Conservation (phyloP, 2,329 filamentous ascomycete species). For the Pleoardoris graminearum region DNA sequence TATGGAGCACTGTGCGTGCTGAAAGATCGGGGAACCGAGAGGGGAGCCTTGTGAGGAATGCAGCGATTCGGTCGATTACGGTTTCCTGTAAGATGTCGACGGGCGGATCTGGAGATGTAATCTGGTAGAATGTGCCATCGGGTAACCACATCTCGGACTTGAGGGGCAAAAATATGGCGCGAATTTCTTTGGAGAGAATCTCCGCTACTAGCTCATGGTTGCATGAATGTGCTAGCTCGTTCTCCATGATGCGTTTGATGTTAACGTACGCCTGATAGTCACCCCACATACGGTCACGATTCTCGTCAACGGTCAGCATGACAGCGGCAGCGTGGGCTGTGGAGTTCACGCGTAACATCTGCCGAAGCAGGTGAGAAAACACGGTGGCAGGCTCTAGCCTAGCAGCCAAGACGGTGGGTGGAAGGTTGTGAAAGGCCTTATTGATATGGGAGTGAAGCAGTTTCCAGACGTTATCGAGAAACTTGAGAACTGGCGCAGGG, state of each 20-base stretch:
- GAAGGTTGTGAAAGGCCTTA: conserved; percentile 82
- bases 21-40: conserved; percentile 73
- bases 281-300: conserved; percentile 91
- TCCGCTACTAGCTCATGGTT: conserved; percentile 60
- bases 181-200: conserved; percentile 63
- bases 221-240: conserved; percentile 57
- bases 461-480: conserved; percentile 83
- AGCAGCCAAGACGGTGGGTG: conserved; percentile 80
- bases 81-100: conserved; percentile 46
- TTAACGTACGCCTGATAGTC: conserved; percentile 76
- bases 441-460: conserved; percentile 79
- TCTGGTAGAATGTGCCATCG: conserved; percentile 54
- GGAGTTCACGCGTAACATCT: conserved; percentile 87
- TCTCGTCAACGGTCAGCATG: conserved; percentile 84
- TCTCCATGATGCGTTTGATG: conserved; percentile 60
- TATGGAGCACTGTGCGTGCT: conserved; percentile 73
- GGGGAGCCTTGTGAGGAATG: conserved; percentile 70
- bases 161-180: conserved; percentile 70
- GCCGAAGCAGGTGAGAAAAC: conserved; percentile 83
- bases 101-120: conserved; percentile 26
- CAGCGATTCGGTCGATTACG: conserved; percentile 77
- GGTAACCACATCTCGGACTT: conserved; percentile 67
- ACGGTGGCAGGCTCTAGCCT: conserved; percentile 87
- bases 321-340: conserved; percentile 93
- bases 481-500: conserved; percentile 83